Base-by-base conservation (phyloP, 331 rosid genomes). In the Stylosanthes scabra region DNA sequence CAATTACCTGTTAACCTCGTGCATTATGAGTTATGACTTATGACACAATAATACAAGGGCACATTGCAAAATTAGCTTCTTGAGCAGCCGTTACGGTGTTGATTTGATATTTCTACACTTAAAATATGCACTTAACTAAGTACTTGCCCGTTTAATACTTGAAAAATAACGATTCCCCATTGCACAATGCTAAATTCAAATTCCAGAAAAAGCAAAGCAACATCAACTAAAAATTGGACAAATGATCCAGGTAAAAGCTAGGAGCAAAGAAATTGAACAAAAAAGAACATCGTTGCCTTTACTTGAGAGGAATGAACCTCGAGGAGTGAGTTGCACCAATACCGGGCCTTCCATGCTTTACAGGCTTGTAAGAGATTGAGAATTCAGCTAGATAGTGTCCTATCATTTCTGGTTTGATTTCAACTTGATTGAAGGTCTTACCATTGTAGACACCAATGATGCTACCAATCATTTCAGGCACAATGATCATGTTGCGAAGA, bases 381-480 rank as follows among this genome's bases (percentile, higher is more conserved):
- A 80, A 80, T 2, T 80, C 83, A 13, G 83, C 83, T 0, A 80
- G 68, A 39, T 80, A 80, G 59, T 80, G 83, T 0, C 80, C 80
- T 20, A 80, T 80, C 83, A 80, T 80, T 55, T 80, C 83, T 0
- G 83, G 83, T 41, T 80, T 80, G 59, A 80, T 80, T 62, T 80
- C 83, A 80, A 80, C 83, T 15, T 80, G 83, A 15, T 80, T 80
- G 76, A 74, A 80, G 9, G 83, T 80, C 56, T 80, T 80, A 0
- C 83, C 83, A 34, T 80, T 80, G 67, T 80, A 80, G 8, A 80
- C 83, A 29, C 83, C 83, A 34, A 80, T 80, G 3, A 74, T 80
- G 83, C 83, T 80, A 15, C 83, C 83, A 11, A 80, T 80, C 83
- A 80, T 80, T 71, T 80, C 80, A 1, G 83, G 83, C 25, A 79